Conservation (phyloP, 805 yeast species). For the Candida hispaniensis region DNA sequence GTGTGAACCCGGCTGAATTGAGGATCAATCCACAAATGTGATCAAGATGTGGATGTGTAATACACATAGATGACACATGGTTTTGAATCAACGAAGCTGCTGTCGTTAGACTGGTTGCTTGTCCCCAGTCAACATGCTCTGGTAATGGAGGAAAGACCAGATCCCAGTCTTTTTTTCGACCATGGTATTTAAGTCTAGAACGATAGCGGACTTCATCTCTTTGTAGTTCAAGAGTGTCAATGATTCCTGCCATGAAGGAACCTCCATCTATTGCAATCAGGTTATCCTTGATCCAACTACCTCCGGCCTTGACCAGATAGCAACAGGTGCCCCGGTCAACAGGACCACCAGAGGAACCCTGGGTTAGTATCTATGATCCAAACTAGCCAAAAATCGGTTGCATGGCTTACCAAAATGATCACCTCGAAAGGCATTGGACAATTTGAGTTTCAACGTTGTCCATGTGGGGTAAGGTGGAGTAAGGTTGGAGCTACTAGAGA, state of each 20-base stretch:
- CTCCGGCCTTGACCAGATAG: slow-evolving; percentile 48
- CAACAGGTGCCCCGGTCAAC: slow-evolving; percentile 60
- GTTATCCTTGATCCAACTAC: slow-evolving; percentile 35
- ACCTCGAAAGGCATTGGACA: slow-evolving; percentile 22
- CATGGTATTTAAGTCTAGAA: too few relatives aligned
- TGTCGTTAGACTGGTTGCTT: too few relatives aligned
- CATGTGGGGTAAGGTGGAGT: too few relatives aligned
- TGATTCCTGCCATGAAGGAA: slow-evolving; percentile 48
- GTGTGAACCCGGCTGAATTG: slow-evolving; percentile 51
- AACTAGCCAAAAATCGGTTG: neutral
- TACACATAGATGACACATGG: too few relatives aligned
- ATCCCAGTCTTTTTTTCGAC: too few relatives aligned
- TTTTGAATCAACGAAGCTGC: slow-evolving; percentile 4
- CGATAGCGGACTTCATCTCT: too few relatives aligned
- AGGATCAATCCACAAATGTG: slow-evolving; percentile 60
- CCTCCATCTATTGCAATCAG: slow-evolving; percentile 72
- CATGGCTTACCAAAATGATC: slow-evolving; percentile 21
- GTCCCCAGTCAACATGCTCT: too few relatives aligned
- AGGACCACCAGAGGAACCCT: slow-evolving; percentile 83
- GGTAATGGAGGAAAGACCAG: too few relatives aligned
- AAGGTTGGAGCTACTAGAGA: too few relatives aligned
- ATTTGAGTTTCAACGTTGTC: too few relatives aligned
- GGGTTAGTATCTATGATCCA: slow-evolving; percentile 1
- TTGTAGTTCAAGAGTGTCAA: slow-evolving; percentile 31
- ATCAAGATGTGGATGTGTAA: slow-evolving; percentile 81